phyloP scores from a whole-genome alignment of 2,329 filamentous ascomycete genomes.

The Aspergillus sp. region DNA sequence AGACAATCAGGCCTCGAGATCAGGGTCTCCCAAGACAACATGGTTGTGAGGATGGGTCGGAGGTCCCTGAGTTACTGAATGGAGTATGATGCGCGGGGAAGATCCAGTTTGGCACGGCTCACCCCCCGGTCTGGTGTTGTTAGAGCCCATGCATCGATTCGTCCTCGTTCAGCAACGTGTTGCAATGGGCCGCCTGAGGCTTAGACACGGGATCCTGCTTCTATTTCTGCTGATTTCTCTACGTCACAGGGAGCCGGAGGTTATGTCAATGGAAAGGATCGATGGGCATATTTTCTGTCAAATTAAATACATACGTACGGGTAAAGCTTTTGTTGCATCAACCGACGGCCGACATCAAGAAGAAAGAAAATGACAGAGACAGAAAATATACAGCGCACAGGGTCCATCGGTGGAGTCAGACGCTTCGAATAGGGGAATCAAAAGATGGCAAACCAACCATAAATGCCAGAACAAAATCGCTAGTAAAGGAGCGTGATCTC shows the following conservation, averaged over 20 bases:
- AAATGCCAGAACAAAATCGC: conserved; percentile 18
- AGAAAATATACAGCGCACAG: conserved; percentile 10
- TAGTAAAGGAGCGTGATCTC: conserved; percentile 16
- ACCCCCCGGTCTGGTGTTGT: neutral
- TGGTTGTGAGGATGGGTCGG: no score
- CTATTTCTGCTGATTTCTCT: neutral
- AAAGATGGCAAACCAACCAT: conserved; percentile 19
- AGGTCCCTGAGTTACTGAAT: neutral
- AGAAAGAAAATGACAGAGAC: conserved; percentile 11
- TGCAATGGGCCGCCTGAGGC: no score
- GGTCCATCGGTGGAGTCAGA: conserved; percentile 13
- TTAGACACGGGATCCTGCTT: neutral
- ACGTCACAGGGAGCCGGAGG: no score
- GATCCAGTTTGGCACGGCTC: neutral
- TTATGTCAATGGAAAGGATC: neutral
- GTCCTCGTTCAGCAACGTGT: no score
- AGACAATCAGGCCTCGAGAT: no score
- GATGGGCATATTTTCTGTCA: conserved; percentile 14
- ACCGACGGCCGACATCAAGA: conserved; percentile 7
- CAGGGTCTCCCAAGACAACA: no score
- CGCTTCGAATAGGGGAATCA: conserved; percentile 18
- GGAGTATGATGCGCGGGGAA: neutral
- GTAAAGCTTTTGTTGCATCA: conserved; percentile 10
- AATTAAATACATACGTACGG: conserved; percentile 27
- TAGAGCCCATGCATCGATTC: no score